Conservation (phyloP, 106 monocot species). For the Gastrodia elata region DNA sequence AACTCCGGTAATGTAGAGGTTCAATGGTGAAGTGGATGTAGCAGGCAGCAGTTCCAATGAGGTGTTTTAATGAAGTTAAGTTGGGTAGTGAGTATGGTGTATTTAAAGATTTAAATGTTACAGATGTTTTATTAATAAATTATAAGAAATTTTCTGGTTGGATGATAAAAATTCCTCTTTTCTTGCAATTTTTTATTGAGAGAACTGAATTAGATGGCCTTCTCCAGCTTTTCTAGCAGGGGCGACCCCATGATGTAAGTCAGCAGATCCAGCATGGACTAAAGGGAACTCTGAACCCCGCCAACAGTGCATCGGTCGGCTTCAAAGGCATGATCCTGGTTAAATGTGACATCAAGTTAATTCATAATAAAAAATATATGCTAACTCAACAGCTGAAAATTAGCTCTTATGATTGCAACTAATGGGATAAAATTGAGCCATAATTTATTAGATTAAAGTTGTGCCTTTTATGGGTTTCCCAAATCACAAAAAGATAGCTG, state of each 20-base stretch:
- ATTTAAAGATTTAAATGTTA: too few relatives aligned
- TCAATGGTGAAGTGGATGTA: too few relatives aligned
- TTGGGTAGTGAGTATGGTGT: too few relatives aligned
- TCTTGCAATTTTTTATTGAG: too few relatives aligned
- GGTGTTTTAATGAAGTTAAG: too few relatives aligned
- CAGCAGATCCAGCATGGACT: constrained; percentile 76
- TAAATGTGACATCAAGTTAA: background rate
- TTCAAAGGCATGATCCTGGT: constrained; percentile 76
- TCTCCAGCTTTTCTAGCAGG: constrained; percentile 77
- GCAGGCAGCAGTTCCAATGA: too few relatives aligned
- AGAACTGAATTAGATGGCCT: background rate
- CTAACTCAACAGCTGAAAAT: background rate
- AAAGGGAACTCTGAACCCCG: constrained; percentile 88
- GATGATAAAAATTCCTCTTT: too few relatives aligned
- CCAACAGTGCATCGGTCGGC: constrained; percentile 84
- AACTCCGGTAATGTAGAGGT: too few relatives aligned
- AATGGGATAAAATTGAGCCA: background rate
- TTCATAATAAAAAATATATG: constrained; percentile 5
- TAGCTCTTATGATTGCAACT: background rate
- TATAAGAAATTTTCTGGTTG: too few relatives aligned
- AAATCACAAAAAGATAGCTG: constrained; percentile 1
- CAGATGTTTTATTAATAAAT: too few relatives aligned
- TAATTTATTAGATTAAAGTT: too few relatives aligned
- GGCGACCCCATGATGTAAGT: constrained; percentile 79
- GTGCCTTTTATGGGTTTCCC: background rate